Conservation (phyloP, 202 grass and related monocot species). For the Brachypodium distachyon region DNA sequence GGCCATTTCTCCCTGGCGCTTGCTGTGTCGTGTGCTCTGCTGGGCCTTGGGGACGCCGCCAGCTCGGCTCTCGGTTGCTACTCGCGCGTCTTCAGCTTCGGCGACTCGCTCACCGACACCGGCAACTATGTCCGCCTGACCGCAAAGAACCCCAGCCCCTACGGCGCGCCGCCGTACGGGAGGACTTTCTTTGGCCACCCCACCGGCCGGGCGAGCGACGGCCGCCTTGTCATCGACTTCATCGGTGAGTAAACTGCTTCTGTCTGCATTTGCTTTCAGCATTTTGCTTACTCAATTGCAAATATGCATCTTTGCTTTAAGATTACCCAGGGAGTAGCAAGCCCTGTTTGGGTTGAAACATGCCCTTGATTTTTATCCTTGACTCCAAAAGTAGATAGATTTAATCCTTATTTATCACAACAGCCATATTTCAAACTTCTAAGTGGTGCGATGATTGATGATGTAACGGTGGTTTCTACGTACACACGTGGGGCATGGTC, state of each 20-base stretch:
- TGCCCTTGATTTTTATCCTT: no score
- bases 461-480: no score
- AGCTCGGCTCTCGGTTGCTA: conserved; percentile 29
- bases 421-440: no score
- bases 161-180: conserved; percentile 40
- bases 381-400: no score
- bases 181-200: conserved; percentile 44
- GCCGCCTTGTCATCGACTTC: conserved; percentile 66
- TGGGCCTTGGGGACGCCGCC: background rate
- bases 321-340: no score
- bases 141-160: conserved; percentile 12
- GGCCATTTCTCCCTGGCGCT: conserved; percentile 1
- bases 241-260: conserved; percentile 27
- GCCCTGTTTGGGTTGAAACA: no score
- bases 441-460: no score
- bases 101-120: conserved; percentile 57
- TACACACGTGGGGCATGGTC: no score
- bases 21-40: conserved; percentile 11
- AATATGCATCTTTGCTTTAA: background rate
- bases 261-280: background rate
- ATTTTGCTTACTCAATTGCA: background rate
- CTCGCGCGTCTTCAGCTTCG: conserved; percentile 60
- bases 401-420: no score
- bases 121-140: conserved; percentile 43
- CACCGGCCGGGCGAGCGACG: conserved; percentile 48